phyloP scores from a whole-genome alignment of 139 green algal species.

The Chlamydomonas sp. region DNA sequence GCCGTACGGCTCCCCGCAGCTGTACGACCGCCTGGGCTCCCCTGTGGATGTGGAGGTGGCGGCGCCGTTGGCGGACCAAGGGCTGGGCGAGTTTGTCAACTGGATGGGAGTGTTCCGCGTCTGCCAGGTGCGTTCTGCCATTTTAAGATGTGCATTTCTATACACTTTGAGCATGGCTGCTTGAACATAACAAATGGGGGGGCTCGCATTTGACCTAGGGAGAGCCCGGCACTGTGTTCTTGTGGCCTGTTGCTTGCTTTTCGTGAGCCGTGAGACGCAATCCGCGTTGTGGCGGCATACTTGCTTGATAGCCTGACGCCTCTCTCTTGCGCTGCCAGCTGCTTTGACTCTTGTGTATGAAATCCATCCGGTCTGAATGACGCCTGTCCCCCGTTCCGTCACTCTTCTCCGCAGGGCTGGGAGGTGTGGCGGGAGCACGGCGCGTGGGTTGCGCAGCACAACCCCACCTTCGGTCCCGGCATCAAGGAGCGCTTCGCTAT shows the following conservation, averaged over 20 bases:
- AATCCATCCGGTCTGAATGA: conserved; percentile 31
- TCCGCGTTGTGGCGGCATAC: not conserved
- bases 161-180: too few species aligned
- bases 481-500: conserved; percentile 85
- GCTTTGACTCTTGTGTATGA: too few species aligned
- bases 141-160: not conserved
- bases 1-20: not conserved
- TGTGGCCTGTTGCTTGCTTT: not conserved
- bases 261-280: not conserved
- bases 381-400: not conserved
- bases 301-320: conserved; percentile 9
- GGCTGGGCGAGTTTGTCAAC: conserved; percentile 50
- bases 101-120: conserved; percentile 83
- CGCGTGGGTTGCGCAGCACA: conserved; percentile 68
- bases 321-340: not conserved
- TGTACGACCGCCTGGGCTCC: not conserved
- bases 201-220: too few species aligned
- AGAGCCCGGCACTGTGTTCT: too few species aligned
- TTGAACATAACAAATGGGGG: too few species aligned
- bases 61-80: conserved; percentile 21
- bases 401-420: conserved; percentile 51
- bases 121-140: conserved; percentile 53
- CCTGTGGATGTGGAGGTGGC: conserved; percentile 45
- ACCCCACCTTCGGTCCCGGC: conserved; percentile 82
- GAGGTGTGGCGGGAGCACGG: conserved; percentile 87